phyloP scores from a whole-genome alignment of 2,329 filamentous ascomycete genomes.

The Fonsecaea erecta region DNA sequence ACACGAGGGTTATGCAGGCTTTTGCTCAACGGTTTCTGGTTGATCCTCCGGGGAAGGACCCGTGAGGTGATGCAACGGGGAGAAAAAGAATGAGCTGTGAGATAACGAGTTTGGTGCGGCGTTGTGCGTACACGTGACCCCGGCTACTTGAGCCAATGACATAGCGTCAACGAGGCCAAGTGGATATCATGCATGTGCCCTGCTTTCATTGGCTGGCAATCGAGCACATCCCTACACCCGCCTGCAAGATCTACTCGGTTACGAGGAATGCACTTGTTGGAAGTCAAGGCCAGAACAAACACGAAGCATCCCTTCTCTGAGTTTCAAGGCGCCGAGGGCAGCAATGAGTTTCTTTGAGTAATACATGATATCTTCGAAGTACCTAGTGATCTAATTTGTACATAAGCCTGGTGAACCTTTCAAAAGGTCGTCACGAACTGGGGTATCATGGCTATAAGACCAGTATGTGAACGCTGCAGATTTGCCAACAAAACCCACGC shows the following conservation, averaged over 20 bases:
- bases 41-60: not conserved
- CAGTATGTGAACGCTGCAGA: slow-evolving; percentile 7
- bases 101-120: not conserved
- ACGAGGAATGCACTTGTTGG: not conserved
- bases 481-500: not conserved
- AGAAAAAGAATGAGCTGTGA: not conserved
- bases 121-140: not conserved
- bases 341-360: not conserved
- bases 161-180: not conserved
- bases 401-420: not conserved
- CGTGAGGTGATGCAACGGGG: not conserved
- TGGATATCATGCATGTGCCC: slow-evolving; percentile 13
- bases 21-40: not conserved
- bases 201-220: slow-evolving; percentile 13
- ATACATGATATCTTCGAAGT: not conserved
- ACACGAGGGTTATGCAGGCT: not conserved
- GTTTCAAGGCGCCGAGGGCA: not conserved
- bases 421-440: not conserved
- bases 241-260: not conserved
- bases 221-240: slow-evolving; percentile 14
- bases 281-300: not conserved
- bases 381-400: slow-evolving; percentile 7
- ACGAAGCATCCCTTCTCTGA: not conserved
- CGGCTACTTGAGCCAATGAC: not conserved
- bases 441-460: slow-evolving; percentile 25